Percentiles rank a stretch among this genome's conserved stretches.
These are phyloP conservation scores for Rauvolfia tetraphylla DNA, from an alignment of 257 asterid genomes.

Conservation along the genomic window DNA sequence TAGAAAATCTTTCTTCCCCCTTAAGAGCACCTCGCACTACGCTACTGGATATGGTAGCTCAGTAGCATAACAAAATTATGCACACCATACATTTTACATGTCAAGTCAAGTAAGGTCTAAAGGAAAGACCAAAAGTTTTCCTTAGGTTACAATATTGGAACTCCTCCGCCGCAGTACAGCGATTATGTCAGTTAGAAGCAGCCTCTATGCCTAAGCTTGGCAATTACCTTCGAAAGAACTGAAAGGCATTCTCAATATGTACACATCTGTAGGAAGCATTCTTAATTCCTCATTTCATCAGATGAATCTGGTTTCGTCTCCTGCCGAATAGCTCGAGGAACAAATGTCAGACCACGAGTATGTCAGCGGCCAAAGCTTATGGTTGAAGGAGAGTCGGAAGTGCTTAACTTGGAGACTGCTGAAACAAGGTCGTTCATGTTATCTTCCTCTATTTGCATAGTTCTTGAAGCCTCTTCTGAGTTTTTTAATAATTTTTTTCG, in stretches of 20 bases:
- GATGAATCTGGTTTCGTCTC: slow-evolving; percentile 38
- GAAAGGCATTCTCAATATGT: not conserved
- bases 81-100: not conserved
- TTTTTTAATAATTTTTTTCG: slow-evolving; percentile 31
- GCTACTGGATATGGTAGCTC: too few relatives aligned
- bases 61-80: not conserved
- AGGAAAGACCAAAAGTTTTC: not conserved
- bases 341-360: slow-evolving; percentile 60
- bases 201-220: too few relatives aligned
- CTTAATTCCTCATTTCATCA: slow-evolving; percentile 19
- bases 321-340: slow-evolving; percentile 63
- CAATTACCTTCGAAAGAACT: too few relatives aligned
- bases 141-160: not conserved
- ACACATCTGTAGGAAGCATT: not conserved
- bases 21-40: too few relatives aligned
- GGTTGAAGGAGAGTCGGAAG: slow-evolving; percentile 74
- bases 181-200: too few relatives aligned
- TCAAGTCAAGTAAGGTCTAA: not conserved
- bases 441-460: slow-evolving; percentile 79
- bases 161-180: not conserved
- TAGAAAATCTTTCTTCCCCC: too few relatives aligned
- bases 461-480: slow-evolving; percentile 39
- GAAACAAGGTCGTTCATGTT: slow-evolving; percentile 62
- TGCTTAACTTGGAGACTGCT: slow-evolving; percentile 76
- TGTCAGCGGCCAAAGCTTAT: slow-evolving; percentile 81